Evolutionary conservation across 1,284 basidiomycete genomes (phyloP).

Genomic region (Cutaneotrichosporon dermatis): DNA sequence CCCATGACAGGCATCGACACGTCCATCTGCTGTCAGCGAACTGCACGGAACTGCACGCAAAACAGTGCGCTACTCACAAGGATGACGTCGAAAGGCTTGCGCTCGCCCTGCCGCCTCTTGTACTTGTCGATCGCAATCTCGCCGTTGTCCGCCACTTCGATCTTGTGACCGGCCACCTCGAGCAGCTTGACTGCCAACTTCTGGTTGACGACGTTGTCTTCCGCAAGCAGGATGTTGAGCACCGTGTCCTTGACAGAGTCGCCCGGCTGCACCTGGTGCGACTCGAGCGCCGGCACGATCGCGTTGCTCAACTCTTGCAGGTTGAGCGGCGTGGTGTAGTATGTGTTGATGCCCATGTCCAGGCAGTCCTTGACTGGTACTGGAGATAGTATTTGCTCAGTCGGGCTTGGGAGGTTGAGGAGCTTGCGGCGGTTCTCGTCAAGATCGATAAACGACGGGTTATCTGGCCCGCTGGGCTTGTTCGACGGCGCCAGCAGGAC

Average conservation of each 20-base stretch:
- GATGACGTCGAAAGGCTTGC: constrained; percentile 76
- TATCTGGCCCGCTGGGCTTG: constrained; percentile 32
- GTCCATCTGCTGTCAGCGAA: constrained; percentile 69
- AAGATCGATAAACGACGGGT: constrained; percentile 46
- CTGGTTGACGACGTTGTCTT: constrained; percentile 98
- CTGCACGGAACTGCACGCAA: too few species aligned
- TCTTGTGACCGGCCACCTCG: constrained; percentile 92
- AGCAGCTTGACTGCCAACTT: constrained; percentile 88
- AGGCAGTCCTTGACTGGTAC: constrained; percentile 50
- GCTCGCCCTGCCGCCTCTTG: constrained; percentile 32
- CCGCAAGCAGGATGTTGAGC: constrained; percentile 92
- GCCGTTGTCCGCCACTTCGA: constrained; percentile 97
- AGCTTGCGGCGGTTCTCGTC: constrained; percentile 39
- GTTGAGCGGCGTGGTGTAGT: constrained; percentile 75
- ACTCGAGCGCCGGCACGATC: constrained; percentile 89
- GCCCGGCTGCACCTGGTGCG: constrained; percentile 78
- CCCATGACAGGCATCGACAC: constrained; percentile 90
- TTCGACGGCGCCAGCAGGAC: constrained; percentile 75
- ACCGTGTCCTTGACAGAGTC: constrained; percentile 74
- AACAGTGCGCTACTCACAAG: constrained; percentile 56
- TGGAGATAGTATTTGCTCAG: constrained; percentile 42
- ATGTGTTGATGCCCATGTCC: constrained; percentile 48
- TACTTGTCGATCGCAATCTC: constrained; percentile 54
- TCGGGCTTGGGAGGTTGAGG: constrained; percentile 39
- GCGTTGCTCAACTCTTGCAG: constrained; percentile 87